Base-by-base conservation (phyloP, 2,329 filamentous ascomycete genomes). In the Colletotrichum lupini region DNA sequence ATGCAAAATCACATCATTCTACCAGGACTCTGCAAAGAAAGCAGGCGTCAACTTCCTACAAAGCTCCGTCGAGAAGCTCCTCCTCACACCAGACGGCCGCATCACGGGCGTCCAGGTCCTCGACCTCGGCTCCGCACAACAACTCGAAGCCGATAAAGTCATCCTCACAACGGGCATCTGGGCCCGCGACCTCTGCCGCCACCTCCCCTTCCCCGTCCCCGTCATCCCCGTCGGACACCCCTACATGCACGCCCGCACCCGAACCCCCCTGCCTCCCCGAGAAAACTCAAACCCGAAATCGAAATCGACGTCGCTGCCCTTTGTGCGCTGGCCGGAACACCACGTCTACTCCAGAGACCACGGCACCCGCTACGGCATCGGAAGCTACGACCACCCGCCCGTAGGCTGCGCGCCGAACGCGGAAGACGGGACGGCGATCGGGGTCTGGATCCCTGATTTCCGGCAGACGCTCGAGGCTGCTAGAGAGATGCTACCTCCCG, bases 271-370 rank as follows among this genome's bases (percentile, higher is more conserved):
- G 4, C 19, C 28, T 14, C 14, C 35, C 1, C 37, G 37, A 19
- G 37, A 42, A 42, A 52, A 30, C 32, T 12, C 32, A 42, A 52
- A 42, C 8, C 3, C 30, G 7, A 9, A 30, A 30, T 30, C 30
- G 1, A 9, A 30, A 30, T 32, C 28, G 7, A 7, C 28, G 6
- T 22, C 65, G 14, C 37, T 42, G 53, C 67, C 67, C 2, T 70
- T 70, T 3, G 60, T 70, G 11, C 67, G 67, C 22, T 70, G 67
- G 67, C 67, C 67, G n/a, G 67, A 70, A 32, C 61, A 66, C 62
- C 67, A 70, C 22, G 61, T 59, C 37, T 70, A 70, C n/a, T 61
- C 61, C 22, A 26, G 67, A 30, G 67, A 70, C 5, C 67, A 70
- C 26, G 67, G 60, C 4, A 28, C 35, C 12, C 46, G 14, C 14